A percentile compares a stretch with the other conserved stretches of the same genome.
Evolutionary conservation across 257 asterid species (phyloP).

Genomic region (Henckelia pumila): DNA sequence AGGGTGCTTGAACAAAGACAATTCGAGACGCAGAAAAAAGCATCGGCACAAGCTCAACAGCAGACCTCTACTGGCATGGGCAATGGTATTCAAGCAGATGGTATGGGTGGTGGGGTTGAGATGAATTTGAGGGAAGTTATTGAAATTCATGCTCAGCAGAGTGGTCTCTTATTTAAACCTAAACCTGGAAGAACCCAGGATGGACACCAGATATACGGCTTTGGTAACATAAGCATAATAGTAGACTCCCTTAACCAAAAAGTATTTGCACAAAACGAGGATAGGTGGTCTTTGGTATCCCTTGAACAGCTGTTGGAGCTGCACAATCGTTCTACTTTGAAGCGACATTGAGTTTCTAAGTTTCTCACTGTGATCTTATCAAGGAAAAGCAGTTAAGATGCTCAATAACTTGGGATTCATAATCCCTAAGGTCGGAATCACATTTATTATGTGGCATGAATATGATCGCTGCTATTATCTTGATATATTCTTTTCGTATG

Average conservation of each 20-base stretch:
- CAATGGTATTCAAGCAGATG: constrained; percentile 37
- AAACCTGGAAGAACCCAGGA: constrained; percentile 84
- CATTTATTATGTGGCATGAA: background rate
- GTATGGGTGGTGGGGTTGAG: constrained; percentile 33
- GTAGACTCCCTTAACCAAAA: constrained; percentile 70
- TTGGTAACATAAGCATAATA: constrained; percentile 69
- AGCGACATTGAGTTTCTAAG: constrained; percentile 41
- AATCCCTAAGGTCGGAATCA: background rate
- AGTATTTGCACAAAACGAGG: constrained; percentile 69
- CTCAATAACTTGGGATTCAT: no score
- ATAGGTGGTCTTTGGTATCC: constrained; percentile 61
- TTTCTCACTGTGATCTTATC: background rate
- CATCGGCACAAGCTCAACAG: constrained; percentile 68
- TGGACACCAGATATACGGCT: constrained; percentile 82
- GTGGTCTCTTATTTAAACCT: constrained; percentile 55
- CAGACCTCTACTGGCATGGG: constrained; percentile 30
- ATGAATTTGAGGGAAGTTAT: constrained; percentile 57
- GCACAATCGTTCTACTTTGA: constrained; percentile 51
- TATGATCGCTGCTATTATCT: constrained; percentile 1
- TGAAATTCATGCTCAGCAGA: constrained; percentile 51
- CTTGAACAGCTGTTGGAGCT: constrained; percentile 78
- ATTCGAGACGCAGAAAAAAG: constrained; percentile 75
- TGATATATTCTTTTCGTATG: background rate
- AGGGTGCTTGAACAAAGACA: constrained; percentile 75
- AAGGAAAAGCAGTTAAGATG: background rate